A percentile compares a stretch with the other conserved stretches of the same genome.
Conservation (phyloP, 257 asterid genomes). For the Ballota nigra region DNA sequence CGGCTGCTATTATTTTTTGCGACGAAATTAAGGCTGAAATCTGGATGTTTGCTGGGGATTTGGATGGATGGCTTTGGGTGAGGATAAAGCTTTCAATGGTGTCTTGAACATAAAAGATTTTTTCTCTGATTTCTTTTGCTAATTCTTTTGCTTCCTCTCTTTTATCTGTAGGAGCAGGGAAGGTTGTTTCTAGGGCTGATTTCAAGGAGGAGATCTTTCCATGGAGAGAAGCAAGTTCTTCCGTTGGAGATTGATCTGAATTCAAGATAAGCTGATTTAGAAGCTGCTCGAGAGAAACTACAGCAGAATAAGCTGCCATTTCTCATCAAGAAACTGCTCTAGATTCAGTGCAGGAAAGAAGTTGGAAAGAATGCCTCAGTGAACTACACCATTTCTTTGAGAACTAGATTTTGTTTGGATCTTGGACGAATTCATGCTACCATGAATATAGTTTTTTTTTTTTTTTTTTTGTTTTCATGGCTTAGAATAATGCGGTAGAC, state of each 20-base stretch:
- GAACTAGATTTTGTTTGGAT: too few species aligned
- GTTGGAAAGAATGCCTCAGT: too few species aligned
- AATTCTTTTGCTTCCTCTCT: not conserved
- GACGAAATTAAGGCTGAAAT: not conserved
- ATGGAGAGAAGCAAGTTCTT: slow-evolving; percentile 3
- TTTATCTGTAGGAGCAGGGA: not conserved
- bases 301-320: slow-evolving; percentile 34
- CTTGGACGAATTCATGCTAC: too few species aligned
- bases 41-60: too few species aligned
- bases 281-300: slow-evolving; percentile 20
- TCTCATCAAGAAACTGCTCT: not conserved
- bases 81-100: slow-evolving; percentile 21
- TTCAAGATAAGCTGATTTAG: not conserved
- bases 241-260: not conserved
- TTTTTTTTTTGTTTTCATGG: too few species aligned
- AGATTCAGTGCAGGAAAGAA: too few species aligned
- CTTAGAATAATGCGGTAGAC: too few species aligned
- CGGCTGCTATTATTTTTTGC: not conserved
- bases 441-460: too few species aligned
- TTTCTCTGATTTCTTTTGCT: slow-evolving; percentile 15
- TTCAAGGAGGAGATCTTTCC: not conserved
- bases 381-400: too few species aligned
- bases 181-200: slow-evolving; percentile 10
- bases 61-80: slow-evolving; percentile 3
- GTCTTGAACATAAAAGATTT: slow-evolving; percentile 20